Evolutionary conservation across 768 basidiomycete species (phyloP).

Genomic region (Serendipita sp.): DNA sequence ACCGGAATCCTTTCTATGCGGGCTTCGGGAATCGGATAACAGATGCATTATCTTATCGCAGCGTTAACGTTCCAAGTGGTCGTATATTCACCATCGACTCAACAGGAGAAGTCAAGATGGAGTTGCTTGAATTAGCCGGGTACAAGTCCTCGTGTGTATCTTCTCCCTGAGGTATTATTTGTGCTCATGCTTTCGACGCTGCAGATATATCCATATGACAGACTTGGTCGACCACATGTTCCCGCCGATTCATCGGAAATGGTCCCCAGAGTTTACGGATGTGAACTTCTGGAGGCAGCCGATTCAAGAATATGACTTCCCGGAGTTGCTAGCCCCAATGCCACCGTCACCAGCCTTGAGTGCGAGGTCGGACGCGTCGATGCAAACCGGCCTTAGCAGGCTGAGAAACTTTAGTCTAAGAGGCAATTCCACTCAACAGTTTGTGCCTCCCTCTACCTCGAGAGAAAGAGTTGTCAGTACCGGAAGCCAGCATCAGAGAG

Average conservation of each 20-base stretch:
- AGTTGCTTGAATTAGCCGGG: conserved; percentile 87
- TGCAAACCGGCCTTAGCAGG: conserved; percentile 54
- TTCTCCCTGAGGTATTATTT: neutral
- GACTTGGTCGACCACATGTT: conserved; percentile 99
- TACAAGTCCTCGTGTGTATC: conserved; percentile 80
- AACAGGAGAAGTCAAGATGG: conserved; percentile 89
- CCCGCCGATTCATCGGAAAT: conserved; percentile 83
- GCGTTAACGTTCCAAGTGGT: conserved; percentile 84
- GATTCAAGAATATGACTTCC: conserved; percentile 60
- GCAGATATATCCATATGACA: conserved; percentile 94
- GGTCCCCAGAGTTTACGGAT: conserved; percentile 84
- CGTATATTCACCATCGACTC: conserved; percentile 91
- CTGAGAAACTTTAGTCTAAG: conserved; percentile 65
- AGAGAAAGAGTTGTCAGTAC: conserved; percentile 10
- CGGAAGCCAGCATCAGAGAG: conserved; percentile 31
- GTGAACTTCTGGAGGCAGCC: conserved; percentile 92
- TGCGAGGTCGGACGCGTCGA: conserved; percentile 78
- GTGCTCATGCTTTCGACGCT: conserved; percentile 8
- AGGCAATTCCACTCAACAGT: conserved; percentile 20
- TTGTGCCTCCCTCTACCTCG: conserved; percentile 3
- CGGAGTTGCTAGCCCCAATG: conserved; percentile 35
- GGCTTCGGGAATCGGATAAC: conserved; percentile 98
- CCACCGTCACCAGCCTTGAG: conserved; percentile 91
- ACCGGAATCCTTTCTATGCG: conserved; percentile 76
- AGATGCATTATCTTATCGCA: conserved; percentile 94